These are phyloP conservation scores for Alternaria burnsii DNA, from an alignment of 2,329 filamentous ascomycete genomes.

Conservation along the genomic window DNA sequence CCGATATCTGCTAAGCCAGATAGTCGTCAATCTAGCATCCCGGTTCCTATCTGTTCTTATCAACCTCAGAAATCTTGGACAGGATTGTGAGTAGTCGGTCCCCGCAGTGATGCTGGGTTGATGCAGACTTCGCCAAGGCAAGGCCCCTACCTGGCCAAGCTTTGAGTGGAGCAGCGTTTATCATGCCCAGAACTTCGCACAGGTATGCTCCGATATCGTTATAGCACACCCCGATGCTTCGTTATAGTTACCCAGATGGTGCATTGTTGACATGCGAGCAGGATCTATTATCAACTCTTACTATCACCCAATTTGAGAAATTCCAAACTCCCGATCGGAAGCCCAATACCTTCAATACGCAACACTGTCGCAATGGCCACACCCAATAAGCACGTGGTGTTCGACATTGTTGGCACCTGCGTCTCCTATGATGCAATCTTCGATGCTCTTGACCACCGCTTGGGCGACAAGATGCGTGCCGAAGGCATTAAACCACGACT, in stretches of 20 bases:
- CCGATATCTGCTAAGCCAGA: not conserved
- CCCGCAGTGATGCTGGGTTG: not conserved
- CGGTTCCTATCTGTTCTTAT: not conserved
- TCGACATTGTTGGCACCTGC: not conserved
- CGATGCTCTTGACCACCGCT: not conserved
- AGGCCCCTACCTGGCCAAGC: not conserved
- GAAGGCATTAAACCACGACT: not conserved
- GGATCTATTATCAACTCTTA: not conserved
- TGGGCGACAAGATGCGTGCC: not conserved
- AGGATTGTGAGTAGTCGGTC: not conserved
- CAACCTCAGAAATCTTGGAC: not conserved
- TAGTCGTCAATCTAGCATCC: not conserved
- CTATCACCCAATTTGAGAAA: not conserved
- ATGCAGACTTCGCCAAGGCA: too few relatives aligned
- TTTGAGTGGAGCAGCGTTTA: not conserved
- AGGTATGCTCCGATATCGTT: not conserved
- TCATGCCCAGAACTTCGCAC: not conserved
- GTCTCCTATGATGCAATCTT: not conserved
- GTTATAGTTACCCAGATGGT: not conserved
- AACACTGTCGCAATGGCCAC: not conserved
- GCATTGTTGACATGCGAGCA: not conserved
- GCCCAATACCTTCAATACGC: not conserved
- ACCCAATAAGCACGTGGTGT: not conserved
- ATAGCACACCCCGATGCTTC: not conserved
- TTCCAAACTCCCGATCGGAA: not conserved